A percentile compares a stretch with the other conserved stretches of the same genome.
Evolutionary conservation across 768 basidiomycete genomes (phyloP).

Genomic region (Suillus brevipes): DNA sequence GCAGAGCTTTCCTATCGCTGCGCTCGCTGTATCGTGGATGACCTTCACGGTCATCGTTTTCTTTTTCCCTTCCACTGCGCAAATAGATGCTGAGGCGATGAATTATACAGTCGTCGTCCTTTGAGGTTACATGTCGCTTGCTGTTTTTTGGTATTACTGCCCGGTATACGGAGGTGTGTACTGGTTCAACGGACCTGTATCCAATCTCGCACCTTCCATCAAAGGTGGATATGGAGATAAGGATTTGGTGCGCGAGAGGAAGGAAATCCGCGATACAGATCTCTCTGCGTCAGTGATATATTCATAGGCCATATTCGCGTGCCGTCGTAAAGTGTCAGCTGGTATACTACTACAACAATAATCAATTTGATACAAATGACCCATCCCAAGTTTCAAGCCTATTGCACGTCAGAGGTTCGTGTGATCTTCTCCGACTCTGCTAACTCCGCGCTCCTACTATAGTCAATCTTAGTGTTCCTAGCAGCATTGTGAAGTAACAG

Average conservation of each 20-base stretch:
- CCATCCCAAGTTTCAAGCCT: background rate
- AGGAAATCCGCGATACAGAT: background rate
- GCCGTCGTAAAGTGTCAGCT: background rate
- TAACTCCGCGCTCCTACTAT: background rate
- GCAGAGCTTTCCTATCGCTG: conserved; percentile 31
- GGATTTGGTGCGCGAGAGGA: background rate
- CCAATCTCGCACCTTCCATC: conserved; percentile 7
- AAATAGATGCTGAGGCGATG: conserved; percentile 33
- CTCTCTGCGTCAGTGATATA: background rate
- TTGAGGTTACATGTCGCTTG: conserved; percentile 30
- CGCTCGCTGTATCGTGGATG: conserved; percentile 37
- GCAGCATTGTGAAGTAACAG: conserved; percentile 34
- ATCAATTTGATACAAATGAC: background rate
- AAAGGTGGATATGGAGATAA: too few relatives aligned
- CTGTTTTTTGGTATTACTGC: conserved; percentile 8
- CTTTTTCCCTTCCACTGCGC: conserved; percentile 33
- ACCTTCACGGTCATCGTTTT: conserved; percentile 34
- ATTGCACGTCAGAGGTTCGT: background rate
- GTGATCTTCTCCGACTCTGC: conserved; percentile 4
- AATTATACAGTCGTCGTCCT: conserved; percentile 40
- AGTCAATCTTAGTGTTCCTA: conserved; percentile 6
- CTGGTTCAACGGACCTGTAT: conserved; percentile 31
- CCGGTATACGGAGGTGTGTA: conserved; percentile 26
- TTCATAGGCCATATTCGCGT: background rate
- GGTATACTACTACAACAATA: background rate